These are phyloP conservation scores for Termitomyces sp. DNA, from an alignment of 768 basidiomycete species.

Conservation along the genomic window DNA sequence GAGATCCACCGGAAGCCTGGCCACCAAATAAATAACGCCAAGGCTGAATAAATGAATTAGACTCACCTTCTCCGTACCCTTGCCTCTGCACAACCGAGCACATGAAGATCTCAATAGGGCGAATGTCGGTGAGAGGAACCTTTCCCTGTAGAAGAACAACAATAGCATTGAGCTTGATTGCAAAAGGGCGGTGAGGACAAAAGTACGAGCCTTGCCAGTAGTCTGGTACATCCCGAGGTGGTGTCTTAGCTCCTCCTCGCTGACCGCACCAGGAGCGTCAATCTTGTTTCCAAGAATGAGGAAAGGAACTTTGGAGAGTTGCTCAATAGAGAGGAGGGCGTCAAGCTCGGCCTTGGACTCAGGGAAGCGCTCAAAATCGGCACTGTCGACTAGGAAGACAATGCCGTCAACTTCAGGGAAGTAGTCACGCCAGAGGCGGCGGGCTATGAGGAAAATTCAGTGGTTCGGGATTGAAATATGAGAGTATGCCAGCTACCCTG, in stretches of 20 bases:
- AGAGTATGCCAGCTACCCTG: constrained; percentile 60
- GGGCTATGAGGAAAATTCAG: constrained; percentile 44
- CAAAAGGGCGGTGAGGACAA: constrained; percentile 6
- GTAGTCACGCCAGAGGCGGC: constrained; percentile 99
- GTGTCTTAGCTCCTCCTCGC: constrained; percentile 95
- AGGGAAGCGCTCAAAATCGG: constrained; percentile 93
- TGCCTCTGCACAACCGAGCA: constrained; percentile 99
- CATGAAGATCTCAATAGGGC: constrained; percentile 99
- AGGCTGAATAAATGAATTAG: not conserved
- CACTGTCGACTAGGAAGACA: constrained; percentile 96
- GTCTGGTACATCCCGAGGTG: constrained; percentile 96
- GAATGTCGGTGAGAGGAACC: constrained; percentile 92
- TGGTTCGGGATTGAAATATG: not conserved
- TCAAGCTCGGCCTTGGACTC: constrained; percentile 98
- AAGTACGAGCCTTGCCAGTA: constrained; percentile 87
- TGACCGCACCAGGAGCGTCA: constrained; percentile 95
- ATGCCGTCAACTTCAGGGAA: constrained; percentile 99
- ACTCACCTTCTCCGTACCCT: constrained; percentile 92
- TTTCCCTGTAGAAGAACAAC: constrained; percentile 68
- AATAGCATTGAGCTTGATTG: not conserved
- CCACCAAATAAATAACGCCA: constrained; percentile 6
- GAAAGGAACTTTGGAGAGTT: constrained; percentile 95
- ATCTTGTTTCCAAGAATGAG: constrained; percentile 99
- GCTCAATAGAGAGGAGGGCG: constrained; percentile 92
- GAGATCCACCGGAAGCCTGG: constrained; percentile 94